A percentile compares a stretch with the other conserved stretches of the same genome.
phyloP scores from a whole-genome alignment of 352 stramenopile species.

The Globisporangium cederbergense region DNA sequence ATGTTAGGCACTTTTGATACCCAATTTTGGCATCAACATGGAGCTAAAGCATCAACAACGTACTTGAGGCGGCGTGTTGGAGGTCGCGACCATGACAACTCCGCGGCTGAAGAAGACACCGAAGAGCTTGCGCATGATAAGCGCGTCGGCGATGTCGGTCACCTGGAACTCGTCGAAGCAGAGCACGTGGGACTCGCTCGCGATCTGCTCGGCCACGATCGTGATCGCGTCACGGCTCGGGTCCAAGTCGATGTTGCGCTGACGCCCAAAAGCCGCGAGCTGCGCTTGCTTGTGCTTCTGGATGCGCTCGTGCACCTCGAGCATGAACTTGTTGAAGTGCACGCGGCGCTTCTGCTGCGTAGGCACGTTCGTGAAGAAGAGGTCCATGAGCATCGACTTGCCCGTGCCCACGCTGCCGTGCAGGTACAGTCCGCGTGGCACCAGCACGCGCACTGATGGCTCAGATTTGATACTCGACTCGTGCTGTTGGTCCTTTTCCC shows the following conservation, averaged over 20 bases:
- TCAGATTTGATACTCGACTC: neutral
- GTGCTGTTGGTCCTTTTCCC: neutral
- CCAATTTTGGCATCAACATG: neutral
- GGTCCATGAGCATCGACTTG: conserved; percentile 97
- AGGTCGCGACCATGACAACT: conserved; percentile 94
- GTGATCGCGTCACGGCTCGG: conserved; percentile 66
- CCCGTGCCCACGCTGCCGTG: conserved; percentile 93
- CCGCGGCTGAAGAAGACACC: conserved; percentile 84
- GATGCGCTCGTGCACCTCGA: conserved; percentile 93
- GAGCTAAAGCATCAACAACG: neutral
- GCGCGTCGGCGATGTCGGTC: conserved; percentile 95
- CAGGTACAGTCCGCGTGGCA: conserved; percentile 92
- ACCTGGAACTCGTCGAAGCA: conserved; percentile 99
- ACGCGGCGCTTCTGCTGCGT: conserved; percentile 84
- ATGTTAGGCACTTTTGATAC: neutral
- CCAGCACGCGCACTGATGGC: conserved; percentile 25
- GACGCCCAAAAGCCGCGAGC: conserved; percentile 68
- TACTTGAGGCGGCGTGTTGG: conserved; percentile 85
- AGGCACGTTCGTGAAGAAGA: conserved; percentile 82
- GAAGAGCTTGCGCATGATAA: conserved; percentile 97
- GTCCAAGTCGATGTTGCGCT: conserved; percentile 84
- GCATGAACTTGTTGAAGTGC: conserved; percentile 98
- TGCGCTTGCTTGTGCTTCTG: conserved; percentile 89
- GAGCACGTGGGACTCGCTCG: conserved; percentile 87
- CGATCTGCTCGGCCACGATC: conserved; percentile 84